Base-by-base conservation (phyloP, 345 rosid species). In the Litchi chinensis region DNA sequence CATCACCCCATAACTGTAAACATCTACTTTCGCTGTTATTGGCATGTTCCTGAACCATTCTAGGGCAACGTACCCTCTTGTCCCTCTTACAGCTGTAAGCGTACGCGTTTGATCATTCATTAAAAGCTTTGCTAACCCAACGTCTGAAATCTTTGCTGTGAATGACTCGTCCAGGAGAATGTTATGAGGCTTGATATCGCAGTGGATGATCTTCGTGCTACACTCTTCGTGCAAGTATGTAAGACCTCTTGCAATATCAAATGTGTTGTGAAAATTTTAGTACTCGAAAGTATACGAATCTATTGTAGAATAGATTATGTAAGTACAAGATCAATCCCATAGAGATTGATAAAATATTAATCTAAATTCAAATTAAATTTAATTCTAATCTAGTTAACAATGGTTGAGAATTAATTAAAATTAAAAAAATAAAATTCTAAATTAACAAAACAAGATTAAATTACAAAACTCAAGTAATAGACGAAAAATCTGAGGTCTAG, bases 1-100 rank as follows among this genome's bases (percentile, higher is more conserved):
- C 69, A 79, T 11, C 1, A 82, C 57, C 5, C 85, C 85, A n/a
- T 24, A 82, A 48, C 77, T 79, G 66, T 82, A 79, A 3, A 82
- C 82, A 59, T 82, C 82, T 2, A 76, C 85, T 50, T 82, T 75
- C 22, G 54, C 59, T 2, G 77, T 77, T 13, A 79, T 24, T 0
- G 69, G 59, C 15, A 24, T 12, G 52, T 71, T 10, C 71, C 64
- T 76, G 50, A 76, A 76, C 78, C 78, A 76, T 50, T 76, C 79
- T 3, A 67, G 79, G 21, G 79, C 79, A 8, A 76, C 79, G 21
- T 76, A 76, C 18, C 79, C 79, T 68, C 39, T 54, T 5, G 73
- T 76, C 24, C 79, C 79, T 56, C 79, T 76, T 8, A 76, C 54
- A 12, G 3, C 73, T 39, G 79, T 68, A n/a, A 3, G 65, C 3